Evolutionary conservation across 2,329 filamentous ascomycete species (phyloP), one percentile per base, ranked within the genome.

Genomic region (Penicillium sp.): DNA sequence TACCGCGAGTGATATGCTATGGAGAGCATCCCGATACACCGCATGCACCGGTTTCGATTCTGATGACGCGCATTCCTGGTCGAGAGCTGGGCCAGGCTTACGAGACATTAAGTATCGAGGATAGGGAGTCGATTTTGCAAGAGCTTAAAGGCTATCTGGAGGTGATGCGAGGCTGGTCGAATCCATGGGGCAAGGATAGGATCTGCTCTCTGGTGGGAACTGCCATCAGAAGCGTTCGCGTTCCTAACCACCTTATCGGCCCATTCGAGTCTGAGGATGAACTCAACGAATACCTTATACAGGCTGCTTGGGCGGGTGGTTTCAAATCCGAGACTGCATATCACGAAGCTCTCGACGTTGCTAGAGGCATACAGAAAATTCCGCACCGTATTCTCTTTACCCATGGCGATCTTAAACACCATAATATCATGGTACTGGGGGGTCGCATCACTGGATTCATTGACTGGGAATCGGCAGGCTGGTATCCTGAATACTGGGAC

Each of bases 41-140:
- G 10, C 54, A 64, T 52, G 59, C 59, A 16, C 61, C 61, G 13
- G 40, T 69, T 24, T 68, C 67, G 22, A 69, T 69, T 44, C 46
- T 69, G 2, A 69, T 72, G 63, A 71, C 67, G 47, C 62, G 66
- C 28, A 44, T 68, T 45, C 64, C 64, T 39, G 65, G 67, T 13
- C 49, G 57, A 42, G 64, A 68, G 48, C 23, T 69, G 16, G 63
- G 61, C 38, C 56, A 60, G 49, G 49, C 52, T 2, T 67, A 62
- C 37, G 50, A 67, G 46, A 40, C 49, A 11, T 58, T 70, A 11
- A 64, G 41, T 26, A 44, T 47, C 29, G 35, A 61, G 27, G 62
- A 67, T 14, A 55, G 55, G 45, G 47, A 58, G 4, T 63, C 53
- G 11, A 55, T 62, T 37, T 54, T 60, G 28, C 20, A 52, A 22